A percentile compares a stretch with the other conserved stretches of the same genome.
Evolutionary conservation across 106 monocot species (phyloP).

Genomic region (Ottelia alismoides): DNA sequence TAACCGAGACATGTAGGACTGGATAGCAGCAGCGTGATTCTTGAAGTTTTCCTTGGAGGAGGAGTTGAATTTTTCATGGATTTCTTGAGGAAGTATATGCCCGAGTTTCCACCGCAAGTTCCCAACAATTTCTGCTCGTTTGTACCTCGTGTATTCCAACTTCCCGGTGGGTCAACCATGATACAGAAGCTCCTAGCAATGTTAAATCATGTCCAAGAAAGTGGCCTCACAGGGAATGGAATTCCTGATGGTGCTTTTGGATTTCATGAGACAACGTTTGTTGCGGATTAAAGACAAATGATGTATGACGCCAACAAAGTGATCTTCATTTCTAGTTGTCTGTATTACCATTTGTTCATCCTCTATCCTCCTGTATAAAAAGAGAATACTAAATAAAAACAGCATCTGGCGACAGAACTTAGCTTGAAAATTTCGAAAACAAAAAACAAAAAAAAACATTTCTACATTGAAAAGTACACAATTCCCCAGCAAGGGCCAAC

Average conservation of each 20-base stretch:
- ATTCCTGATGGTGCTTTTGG: no score
- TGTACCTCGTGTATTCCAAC: conserved; percentile 39
- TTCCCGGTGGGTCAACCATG: no score
- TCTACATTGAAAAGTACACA: not conserved
- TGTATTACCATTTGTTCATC: conserved; percentile 62
- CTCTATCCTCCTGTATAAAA: conserved; percentile 43
- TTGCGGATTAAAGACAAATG: conserved; percentile 77
- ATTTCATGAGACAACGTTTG: conserved; percentile 76
- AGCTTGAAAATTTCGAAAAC: no score
- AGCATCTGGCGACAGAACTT: no score
- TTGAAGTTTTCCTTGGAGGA: conserved; percentile 85
- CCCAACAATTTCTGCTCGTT: conserved; percentile 76
- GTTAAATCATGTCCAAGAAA: no score
- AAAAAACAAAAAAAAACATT: no score
- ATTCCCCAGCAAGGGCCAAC: not conserved
- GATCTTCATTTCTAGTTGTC: conserved; percentile 80
- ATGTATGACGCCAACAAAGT: conserved; percentile 79
- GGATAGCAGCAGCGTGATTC: conserved; percentile 66
- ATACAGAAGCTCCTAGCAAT: no score
- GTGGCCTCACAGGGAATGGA: no score
- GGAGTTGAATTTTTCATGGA: conserved; percentile 68
- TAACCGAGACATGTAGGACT: conserved; percentile 77
- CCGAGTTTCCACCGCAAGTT: conserved; percentile 83
- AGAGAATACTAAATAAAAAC: no score
- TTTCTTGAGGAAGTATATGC: conserved; percentile 68